phyloP scores from a whole-genome alignment of 768 basidiomycete species.

The Heimioporus sp. region DNA sequence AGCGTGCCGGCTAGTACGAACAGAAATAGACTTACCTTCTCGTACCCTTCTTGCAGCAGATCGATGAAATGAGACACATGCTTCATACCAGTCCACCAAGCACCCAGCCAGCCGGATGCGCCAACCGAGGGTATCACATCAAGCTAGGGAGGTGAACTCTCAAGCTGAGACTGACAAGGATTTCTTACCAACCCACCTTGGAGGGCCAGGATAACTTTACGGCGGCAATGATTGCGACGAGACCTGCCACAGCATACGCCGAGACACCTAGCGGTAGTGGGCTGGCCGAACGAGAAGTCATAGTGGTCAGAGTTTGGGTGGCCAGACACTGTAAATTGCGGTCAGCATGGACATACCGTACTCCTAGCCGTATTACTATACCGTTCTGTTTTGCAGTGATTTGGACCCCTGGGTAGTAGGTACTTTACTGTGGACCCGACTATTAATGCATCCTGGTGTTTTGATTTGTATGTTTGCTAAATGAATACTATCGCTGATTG shows the following conservation, averaged over 20 bases:
- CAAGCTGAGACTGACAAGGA: neutral
- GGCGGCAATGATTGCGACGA: neutral
- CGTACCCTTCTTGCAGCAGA: slow-evolving; percentile 33
- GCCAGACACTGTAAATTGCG: no score
- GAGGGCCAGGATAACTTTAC: neutral
- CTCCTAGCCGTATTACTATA: no score
- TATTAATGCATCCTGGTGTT: no score
- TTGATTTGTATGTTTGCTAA: no score
- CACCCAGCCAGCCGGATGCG: slow-evolving; percentile 21
- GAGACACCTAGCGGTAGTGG: neutral
- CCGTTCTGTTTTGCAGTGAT: no score
- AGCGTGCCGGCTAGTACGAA: no score
- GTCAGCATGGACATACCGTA: no score
- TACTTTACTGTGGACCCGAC: no score
- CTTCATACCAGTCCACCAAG: slow-evolving; percentile 19
- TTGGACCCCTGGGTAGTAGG: no score
- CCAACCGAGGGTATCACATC: slow-evolving; percentile 29
- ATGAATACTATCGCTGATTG: no score
- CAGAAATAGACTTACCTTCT: slow-evolving; percentile 16
- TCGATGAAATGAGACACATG: slow-evolving; percentile 12
- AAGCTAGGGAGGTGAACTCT: slow-evolving; percentile 11
- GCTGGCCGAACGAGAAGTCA: neutral
- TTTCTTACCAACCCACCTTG: neutral
- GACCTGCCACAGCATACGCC: neutral
- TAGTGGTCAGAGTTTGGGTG: neutral